Evolutionary conservation across 106 monocot species (phyloP).

Genomic region (Dioscorea dumetorum): DNA sequence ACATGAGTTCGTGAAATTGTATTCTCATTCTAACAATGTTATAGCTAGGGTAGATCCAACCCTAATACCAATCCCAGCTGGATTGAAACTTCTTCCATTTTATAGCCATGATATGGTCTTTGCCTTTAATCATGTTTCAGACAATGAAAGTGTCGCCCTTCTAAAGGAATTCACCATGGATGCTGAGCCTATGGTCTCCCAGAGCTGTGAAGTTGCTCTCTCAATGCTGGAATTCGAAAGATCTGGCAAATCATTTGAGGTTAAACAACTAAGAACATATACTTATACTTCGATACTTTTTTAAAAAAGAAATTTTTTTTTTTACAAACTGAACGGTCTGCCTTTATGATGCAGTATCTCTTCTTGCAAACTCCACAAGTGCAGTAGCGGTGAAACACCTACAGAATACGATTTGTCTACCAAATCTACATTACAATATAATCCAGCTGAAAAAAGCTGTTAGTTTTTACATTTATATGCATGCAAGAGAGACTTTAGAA

Average conservation of each 20-base stretch:
- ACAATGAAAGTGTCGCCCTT: slow-evolving; percentile 44
- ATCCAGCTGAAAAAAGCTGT: too few relatives aligned
- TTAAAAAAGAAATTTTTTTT: too few relatives aligned
- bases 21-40: too few relatives aligned
- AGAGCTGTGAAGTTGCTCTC: slow-evolving; percentile 75
- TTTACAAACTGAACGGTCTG: not conserved
- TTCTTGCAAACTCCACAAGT: slow-evolving; percentile 34
- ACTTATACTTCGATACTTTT: not conserved
- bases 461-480: too few relatives aligned
- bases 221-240: slow-evolving; percentile 65
- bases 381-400: slow-evolving; percentile 1
- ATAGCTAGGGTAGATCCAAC: too few relatives aligned
- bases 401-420: too few relatives aligned
- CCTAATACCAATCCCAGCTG: too few relatives aligned
- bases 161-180: slow-evolving; percentile 49
- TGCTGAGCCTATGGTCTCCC: slow-evolving; percentile 65
- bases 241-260: slow-evolving; percentile 71
- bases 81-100: too few relatives aligned
- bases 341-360: slow-evolving; percentile 35
- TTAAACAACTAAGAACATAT: not conserved
- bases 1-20: too few relatives aligned
- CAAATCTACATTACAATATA: too few relatives aligned
- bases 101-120: too few relatives aligned
- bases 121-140: slow-evolving; percentile 12
- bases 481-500: too few relatives aligned